Evolutionary conservation across 1,284 basidiomycete species (phyloP).

Genomic region (Quambalaria eucalypti): DNA sequence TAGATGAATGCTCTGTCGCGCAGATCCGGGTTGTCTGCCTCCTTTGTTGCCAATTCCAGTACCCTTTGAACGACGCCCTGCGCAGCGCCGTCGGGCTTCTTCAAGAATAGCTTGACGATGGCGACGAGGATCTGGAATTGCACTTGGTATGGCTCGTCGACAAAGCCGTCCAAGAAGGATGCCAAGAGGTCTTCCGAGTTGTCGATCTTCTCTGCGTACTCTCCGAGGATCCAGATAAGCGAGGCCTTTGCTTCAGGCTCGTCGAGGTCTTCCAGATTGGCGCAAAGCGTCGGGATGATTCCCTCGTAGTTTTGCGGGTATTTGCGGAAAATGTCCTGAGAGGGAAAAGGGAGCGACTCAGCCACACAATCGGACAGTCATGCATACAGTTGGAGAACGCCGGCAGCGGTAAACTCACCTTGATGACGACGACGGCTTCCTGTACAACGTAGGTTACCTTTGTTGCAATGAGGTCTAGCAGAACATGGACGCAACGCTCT

Average conservation of each 20-base stretch:
- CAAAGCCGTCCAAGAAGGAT: constrained; percentile 83
- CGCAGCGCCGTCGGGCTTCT: constrained; percentile 74
- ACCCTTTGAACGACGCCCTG: constrained; percentile 83
- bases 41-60: constrained; percentile 85
- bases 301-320: constrained; percentile 97
- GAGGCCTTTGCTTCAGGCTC: constrained; percentile 97
- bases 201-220: constrained; percentile 93
- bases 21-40: constrained; percentile 94
- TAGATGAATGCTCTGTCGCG: constrained; percentile 92
- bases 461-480: constrained; percentile 82
- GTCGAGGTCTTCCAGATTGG: constrained; percentile 89
- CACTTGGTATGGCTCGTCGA: constrained; percentile 85
- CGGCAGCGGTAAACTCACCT: constrained; percentile 54
- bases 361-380: background rate
- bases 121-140: constrained; percentile 92
- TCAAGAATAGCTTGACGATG: constrained; percentile 91
- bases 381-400: background rate
- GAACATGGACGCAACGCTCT: constrained; percentile 86
- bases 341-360: background rate
- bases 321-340: constrained; percentile 88
- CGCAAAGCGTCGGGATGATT: constrained; percentile 86
- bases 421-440: constrained; percentile 96
- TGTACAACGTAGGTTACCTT: constrained; percentile 95
- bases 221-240: constrained; percentile 96
- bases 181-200: constrained; percentile 86